Base-by-base conservation (phyloP, 352 stramenopile species). In the Globisporangium viniferum region DNA sequence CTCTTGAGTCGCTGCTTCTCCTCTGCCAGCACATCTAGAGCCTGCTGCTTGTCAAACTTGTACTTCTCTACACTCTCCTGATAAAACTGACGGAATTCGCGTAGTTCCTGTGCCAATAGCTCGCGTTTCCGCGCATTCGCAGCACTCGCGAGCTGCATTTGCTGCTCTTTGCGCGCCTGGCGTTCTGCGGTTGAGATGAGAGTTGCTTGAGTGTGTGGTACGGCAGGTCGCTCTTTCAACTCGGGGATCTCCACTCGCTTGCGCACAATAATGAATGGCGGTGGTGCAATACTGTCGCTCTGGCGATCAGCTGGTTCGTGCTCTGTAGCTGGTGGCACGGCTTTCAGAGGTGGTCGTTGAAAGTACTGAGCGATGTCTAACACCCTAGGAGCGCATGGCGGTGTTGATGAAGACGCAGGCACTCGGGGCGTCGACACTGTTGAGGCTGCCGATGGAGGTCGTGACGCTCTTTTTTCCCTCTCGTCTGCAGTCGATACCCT, bases 51-150 rank as follows among this genome's bases (percentile, higher is more conserved):
- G 49, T 79, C 64, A 5, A 31, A 49, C 33, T 70, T 8, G 35
- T 73, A 72, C 5, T 57, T 39, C 14, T 36, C 57, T 5, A 61
- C 73, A 27, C 70, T 81, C 46, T 68, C 59, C 3, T 33, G 51
- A 49, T 71, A 79, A 7, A 79, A 64, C 1, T 61, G 70, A 54
- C 62, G 57, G 9, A 72, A 70, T 22, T 79, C 64, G 2, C 60
- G 10, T 5, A 76, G 7, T 70, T 81, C 53, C 14, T 55, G 51
- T 24, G 64, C 61, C 27, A 27, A 51, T 35, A 69, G 39, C 62
- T 36, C 36, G n/a, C 24, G 44, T 36, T 69, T 63, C 31, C 70
- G 62, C 12, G 73, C 60, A 55, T 60, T 74, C 29, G 44, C 48
- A 35, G 46, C 46, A 9, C 22, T 36, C n/a, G 60, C 60, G 20